Evolutionary conservation across 2,329 filamentous ascomycete genomes (phyloP), one percentile per base, ranked within the genome.

Genomic region (Lachnellula willkommii): DNA sequence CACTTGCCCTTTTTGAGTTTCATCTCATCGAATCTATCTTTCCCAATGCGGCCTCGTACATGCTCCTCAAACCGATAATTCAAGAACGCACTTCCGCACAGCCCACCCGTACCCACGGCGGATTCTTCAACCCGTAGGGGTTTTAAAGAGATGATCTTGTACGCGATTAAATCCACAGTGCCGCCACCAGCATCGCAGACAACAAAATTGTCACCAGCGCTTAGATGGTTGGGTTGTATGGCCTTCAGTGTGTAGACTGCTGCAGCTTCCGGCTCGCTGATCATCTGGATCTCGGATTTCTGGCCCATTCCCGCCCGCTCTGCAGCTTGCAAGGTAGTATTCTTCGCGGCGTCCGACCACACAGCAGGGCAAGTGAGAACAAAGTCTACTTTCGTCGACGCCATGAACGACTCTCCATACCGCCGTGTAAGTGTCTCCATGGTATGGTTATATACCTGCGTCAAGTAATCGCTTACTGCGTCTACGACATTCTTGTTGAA

Each of bases 261-360:
- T 0, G 88, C 88, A 2, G 88, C 88, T 72, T 92, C 88, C 0
- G 87, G 88, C 72, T 92, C 88, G 62, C 84, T 89, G 57, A 92
- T 90, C 77, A 92, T 85, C 73, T 89, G 85, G 60, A 92, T 82
- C 54, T 87, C 81, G 42, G 82, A 81, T 55, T 80, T 79, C 2
- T 75, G 79, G 4, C 88, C 89, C 85, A 93, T 90, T 3, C 89
- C 89, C 0, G 89, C 89, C 56, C 84, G 77, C 73, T 91, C 86
- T 11, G 89, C 89, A 5, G 89, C 89, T 67, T 88, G 82, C 49
- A 91, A 72, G 2, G 89, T 93, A 5, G 88, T 88, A 69, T 90
- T 89, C 74, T 92, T 93, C n/a, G 89, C 89, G 0, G 87, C 82
- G 69, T 94, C 89, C 24, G 84, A 89, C 89, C 89, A 94, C 7